These are phyloP conservation scores for Tricholomella constricta DNA, from an alignment of 768 basidiomycete species.

Conservation along the genomic window DNA sequence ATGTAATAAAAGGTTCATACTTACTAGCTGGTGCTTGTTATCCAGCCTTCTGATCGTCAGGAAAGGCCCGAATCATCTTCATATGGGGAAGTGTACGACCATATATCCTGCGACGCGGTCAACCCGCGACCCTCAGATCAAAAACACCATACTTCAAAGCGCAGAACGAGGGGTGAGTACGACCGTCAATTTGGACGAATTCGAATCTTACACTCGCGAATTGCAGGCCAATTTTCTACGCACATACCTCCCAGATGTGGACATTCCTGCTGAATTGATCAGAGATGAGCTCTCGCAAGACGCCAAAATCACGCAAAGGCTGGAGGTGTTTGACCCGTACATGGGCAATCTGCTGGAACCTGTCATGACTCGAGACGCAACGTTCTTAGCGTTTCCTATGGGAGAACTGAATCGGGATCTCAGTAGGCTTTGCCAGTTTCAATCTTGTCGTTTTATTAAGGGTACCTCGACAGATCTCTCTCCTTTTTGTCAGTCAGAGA, in stretches of 20 bases:
- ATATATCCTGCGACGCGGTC: conserved; percentile 64
- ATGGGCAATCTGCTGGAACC: conserved; percentile 54
- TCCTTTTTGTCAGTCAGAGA: conserved; percentile 30
- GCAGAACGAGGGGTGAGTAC: conserved; percentile 66
- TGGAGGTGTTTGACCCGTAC: conserved; percentile 56
- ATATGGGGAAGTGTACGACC: conserved; percentile 33
- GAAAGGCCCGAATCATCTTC: conserved; percentile 12
- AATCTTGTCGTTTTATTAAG: background rate
- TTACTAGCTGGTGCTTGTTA: background rate
- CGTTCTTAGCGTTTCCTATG: conserved; percentile 60
- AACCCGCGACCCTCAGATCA: conserved; percentile 28
- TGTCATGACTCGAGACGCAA: conserved; percentile 30
- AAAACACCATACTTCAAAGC: conserved; percentile 43
- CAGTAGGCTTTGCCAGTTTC: conserved; percentile 46
- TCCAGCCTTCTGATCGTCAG: background rate
- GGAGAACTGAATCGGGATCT: conserved; percentile 60
- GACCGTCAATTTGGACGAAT: background rate
- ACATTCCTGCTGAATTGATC: conserved; percentile 71
- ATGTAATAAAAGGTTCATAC: conserved; percentile 25
- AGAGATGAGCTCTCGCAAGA: conserved; percentile 55
- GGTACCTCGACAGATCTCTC: conserved; percentile 15
- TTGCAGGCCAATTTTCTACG: conserved; percentile 71
- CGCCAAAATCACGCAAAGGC: conserved; percentile 31
- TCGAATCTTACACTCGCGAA: conserved; percentile 1
- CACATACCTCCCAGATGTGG: conserved; percentile 70